These are phyloP conservation scores for Mucor mucedo DNA, from an alignment of 371 early-diverging fungal genomes.

Conservation along the genomic window DNA sequence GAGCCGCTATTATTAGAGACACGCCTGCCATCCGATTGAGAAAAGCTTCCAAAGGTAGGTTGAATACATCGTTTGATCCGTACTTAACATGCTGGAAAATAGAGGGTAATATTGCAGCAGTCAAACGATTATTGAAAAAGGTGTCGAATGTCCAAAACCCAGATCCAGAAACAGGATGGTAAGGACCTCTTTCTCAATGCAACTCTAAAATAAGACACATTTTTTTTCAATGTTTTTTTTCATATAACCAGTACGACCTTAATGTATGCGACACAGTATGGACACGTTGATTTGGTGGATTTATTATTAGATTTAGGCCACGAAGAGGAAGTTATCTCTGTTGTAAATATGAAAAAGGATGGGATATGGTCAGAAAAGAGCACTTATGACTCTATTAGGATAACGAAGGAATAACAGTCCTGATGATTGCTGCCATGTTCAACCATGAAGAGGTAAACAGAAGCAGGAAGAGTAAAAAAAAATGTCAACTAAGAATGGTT, in stretches of 20 bases:
- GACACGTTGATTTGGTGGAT: constrained; percentile 52
- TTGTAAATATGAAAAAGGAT: constrained; percentile 31
- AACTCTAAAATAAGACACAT: neutral
- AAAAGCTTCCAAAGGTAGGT: constrained; percentile 49
- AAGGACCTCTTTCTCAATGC: neutral
- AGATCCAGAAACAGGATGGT: constrained; percentile 57
- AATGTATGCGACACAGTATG: constrained; percentile 52
- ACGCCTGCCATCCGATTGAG: constrained; percentile 45
- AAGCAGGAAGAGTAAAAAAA: neutral
- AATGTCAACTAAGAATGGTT: neutral
- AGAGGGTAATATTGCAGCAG: constrained; percentile 58
- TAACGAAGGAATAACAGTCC: constrained; percentile 51
- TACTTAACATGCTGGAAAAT: neutral
- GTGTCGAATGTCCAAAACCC: constrained; percentile 54
- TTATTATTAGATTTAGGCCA: constrained; percentile 49
- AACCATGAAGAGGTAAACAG: constrained; percentile 49
- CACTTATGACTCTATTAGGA: constrained; percentile 27
- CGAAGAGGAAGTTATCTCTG: constrained; percentile 57
- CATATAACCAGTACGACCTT: constrained; percentile 42
- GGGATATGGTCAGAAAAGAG: neutral
- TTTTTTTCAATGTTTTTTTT: neutral
- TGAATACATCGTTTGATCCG: neutral
- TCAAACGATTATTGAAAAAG: constrained; percentile 50
- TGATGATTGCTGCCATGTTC: constrained; percentile 57
- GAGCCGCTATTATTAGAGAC: constrained; percentile 50